Percentiles rank a stretch among this genome's conserved stretches.
Evolutionary conservation across 2,329 filamentous ascomycete species (phyloP).

Genomic region (Berkeleyomyces rouxiae): DNA sequence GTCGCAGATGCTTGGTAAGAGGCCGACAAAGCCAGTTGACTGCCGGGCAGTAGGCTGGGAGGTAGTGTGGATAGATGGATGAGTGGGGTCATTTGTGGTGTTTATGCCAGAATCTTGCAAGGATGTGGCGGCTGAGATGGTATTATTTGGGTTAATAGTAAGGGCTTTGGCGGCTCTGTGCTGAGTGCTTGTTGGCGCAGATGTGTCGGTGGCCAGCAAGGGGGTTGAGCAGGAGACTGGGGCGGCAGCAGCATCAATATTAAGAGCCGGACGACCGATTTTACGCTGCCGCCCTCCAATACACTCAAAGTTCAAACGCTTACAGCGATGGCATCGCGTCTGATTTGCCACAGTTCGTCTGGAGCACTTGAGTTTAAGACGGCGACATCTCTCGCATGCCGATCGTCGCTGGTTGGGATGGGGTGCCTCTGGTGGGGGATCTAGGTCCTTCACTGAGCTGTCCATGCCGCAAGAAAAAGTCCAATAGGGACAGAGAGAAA

Average conservation of each 20-base stretch:
- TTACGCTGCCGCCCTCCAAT: conserved; percentile 19
- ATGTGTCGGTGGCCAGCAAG: too few species aligned
- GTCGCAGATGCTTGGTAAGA: too few species aligned
- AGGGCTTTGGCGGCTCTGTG: too few species aligned
- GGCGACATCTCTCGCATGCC: conserved; percentile 21
- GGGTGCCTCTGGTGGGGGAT: conserved; percentile 10
- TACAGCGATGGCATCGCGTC: conserved; percentile 19
- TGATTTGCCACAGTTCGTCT: conserved; percentile 16
- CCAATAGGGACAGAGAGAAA: neutral
- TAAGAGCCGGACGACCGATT: conserved; percentile 20
- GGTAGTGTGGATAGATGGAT: too few species aligned
- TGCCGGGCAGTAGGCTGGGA: too few species aligned
- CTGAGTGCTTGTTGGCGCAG: too few species aligned
- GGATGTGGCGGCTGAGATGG: too few species aligned
- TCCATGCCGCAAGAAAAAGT: neutral
- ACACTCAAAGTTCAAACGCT: conserved; percentile 19
- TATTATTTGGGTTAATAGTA: too few species aligned
- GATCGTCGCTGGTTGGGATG: conserved; percentile 22
- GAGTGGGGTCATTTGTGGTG: too few species aligned
- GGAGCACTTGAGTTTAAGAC: conserved; percentile 21
- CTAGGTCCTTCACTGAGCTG: neutral
- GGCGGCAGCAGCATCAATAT: conserved; percentile 7
- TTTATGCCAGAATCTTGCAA: too few species aligned
- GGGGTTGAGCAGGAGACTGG: neutral
- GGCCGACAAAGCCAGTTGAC: too few species aligned